Evolutionary conservation across 106 monocot genomes (phyloP), one percentile per base, ranked within the genome.

Genomic region (Allium cepa): DNA sequence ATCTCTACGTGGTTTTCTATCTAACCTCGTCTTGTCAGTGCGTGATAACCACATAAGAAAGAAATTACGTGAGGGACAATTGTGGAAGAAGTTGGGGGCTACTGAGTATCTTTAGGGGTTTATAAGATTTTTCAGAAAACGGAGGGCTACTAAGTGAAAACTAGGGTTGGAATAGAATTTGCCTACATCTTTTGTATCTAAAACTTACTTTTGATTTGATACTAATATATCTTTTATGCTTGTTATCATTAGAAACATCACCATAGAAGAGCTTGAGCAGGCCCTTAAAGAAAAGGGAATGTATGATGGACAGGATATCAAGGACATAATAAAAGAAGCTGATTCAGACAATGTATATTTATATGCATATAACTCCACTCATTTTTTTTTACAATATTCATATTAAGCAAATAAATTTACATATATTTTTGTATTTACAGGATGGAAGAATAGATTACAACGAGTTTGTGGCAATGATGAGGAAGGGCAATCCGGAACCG

Each of bases 191-290:
- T 36, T 36, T 36, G 36, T 36, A 36, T 36, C 36, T 36, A 36
- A 36, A 36, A 1, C 36, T 1, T 4, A 36, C 36, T 36, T 4
- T 36, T 36, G 36, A 36, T 36, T 36, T 36, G 36, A 36, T 36
- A 36, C 36, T 36, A 2, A 36, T 36, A 36, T 36, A 36, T 36
- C 36, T 36, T 36, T 36, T 36, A 36, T 36, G 36, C 36, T 1
- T 36, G 36, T 5, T 36, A 36, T 22, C 22, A 22, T 36, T 36
- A 36, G 36, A 36, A 36, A 36, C 69, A 90, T 94, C 14, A 94
- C 90, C 18, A 90, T 78, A 36, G 94, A 94, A 63, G 94, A 94
- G 84, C 90, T 94, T 10, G 90, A 94, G 73, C 90, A 94, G 72
- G 87, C 90, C 12, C 82, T 94, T 1, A 84, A 78, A 59, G 87